phyloP scores from a whole-genome alignment of 1,284 basidiomycete species.

The Mixia osmundae region DNA sequence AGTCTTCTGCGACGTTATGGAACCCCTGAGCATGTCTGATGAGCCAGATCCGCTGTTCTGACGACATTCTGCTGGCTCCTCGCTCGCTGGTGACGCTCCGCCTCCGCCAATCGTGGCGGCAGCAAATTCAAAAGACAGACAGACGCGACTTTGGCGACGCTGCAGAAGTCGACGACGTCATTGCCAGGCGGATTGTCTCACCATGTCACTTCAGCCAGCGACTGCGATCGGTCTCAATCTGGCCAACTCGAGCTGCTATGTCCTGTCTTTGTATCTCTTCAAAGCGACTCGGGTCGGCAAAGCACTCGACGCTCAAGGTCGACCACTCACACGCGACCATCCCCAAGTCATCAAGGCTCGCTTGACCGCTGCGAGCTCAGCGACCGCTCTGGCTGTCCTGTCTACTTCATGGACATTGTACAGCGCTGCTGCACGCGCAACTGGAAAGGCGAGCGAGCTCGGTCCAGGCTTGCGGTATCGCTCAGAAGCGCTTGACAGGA shows the following conservation, averaged over 20 bases:
- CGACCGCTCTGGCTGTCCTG: neutral
- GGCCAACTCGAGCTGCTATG: conserved; percentile 32
- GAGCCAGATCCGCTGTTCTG: no score
- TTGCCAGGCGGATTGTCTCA: no score
- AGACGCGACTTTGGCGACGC: no score
- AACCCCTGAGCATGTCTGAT: no score
- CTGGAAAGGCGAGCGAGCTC: conserved; percentile 2
- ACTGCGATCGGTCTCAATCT: conserved; percentile 30
- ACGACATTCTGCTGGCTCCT: no score
- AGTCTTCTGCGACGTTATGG: no score
- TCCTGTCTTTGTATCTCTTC: conserved; percentile 39
- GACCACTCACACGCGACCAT: conserved; percentile 38
- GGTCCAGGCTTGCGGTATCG: conserved; percentile 11
- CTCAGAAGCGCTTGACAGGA: conserved; percentile 13
- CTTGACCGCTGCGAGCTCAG: conserved; percentile 27
- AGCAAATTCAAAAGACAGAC: no score
- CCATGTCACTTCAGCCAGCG: no score
- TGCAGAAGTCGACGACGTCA: no score
- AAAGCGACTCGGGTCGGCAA: conserved; percentile 30
- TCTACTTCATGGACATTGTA: conserved; percentile 3
- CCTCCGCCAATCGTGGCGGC: no score
- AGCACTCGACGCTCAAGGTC: conserved; percentile 18
- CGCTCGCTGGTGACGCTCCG: no score
- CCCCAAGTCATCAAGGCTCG: conserved; percentile 46
- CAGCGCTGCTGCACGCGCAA: conserved; percentile 12